Evolutionary conservation across 1,139 yeast species (phyloP).

Genomic region (Sugiyamaella sp.): DNA sequence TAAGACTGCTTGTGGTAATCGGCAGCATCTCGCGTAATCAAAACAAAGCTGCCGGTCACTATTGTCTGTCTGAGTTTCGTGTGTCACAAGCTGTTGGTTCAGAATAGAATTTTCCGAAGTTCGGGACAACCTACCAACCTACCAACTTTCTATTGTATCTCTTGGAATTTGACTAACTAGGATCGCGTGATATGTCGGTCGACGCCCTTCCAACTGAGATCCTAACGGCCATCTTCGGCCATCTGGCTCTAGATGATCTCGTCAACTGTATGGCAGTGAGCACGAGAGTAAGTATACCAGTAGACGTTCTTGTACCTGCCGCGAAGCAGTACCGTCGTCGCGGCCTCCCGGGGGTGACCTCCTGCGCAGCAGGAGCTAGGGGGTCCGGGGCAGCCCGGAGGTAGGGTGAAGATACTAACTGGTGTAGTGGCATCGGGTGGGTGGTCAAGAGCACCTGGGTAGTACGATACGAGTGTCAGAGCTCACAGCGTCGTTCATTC

Average conservation of each 20-base stretch:
- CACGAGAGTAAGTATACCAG: slow-evolving; percentile 14
- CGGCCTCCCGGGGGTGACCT: no score
- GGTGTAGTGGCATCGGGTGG: slow-evolving; percentile 15
- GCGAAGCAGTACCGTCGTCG: no score
- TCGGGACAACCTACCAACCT: no score
- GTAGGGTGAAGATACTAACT: slow-evolving; percentile 21
- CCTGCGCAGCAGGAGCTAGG: no score
- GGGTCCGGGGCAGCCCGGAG: slow-evolving; percentile 22
- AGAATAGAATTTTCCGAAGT: no score
- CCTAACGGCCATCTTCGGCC: slow-evolving; percentile 25
- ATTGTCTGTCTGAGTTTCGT: no score
- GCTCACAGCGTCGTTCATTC: slow-evolving; percentile 6
- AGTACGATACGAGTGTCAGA: slow-evolving; percentile 15
- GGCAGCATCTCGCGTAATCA: slow-evolving; percentile 3
- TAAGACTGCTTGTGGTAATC: slow-evolving; percentile 1
- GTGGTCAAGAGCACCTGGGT: slow-evolving; percentile 17
- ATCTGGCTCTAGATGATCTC: slow-evolving; percentile 26
- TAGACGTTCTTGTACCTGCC: no score
- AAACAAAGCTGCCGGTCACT: background rate
- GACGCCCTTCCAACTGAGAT: slow-evolving; percentile 28
- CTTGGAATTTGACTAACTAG: background rate
- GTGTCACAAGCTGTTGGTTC: no score
- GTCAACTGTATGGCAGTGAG: slow-evolving; percentile 23
- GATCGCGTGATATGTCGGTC: background rate
- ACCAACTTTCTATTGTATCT: no score